Conservation (phyloP, 1,284 basidiomycete species). For the Sphagnurus paluster region DNA sequence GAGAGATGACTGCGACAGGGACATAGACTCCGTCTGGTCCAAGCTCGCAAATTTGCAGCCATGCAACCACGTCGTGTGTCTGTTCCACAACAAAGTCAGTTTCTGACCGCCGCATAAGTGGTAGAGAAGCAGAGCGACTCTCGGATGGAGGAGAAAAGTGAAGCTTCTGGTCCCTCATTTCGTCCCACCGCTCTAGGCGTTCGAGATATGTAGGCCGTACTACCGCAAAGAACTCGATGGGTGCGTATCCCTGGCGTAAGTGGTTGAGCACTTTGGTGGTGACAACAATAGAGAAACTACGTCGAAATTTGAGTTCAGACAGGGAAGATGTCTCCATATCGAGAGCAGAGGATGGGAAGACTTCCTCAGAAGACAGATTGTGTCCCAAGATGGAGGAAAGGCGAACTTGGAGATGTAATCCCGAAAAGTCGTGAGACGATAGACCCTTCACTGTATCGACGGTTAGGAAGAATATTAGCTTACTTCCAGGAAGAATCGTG, state of each 20-base stretch:
- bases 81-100: slow-evolving; percentile 91
- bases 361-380: slow-evolving; percentile 72
- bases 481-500: slow-evolving; percentile 69
- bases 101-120: slow-evolving; percentile 87
- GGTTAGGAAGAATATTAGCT: slow-evolving; percentile 79
- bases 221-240: slow-evolving; percentile 87
- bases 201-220: slow-evolving; percentile 82
- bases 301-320: slow-evolving; percentile 78
- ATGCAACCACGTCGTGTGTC: slow-evolving; percentile 85
- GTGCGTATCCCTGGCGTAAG: slow-evolving; percentile 74
- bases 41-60: slow-evolving; percentile 87
- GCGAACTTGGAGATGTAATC: slow-evolving; percentile 82
- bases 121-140: slow-evolving; percentile 41
- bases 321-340: slow-evolving; percentile 74
- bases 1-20: slow-evolving; percentile 82
- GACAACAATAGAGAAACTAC: slow-evolving; percentile 77
- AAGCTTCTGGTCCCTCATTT: slow-evolving; percentile 72
- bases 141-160: slow-evolving; percentile 35
- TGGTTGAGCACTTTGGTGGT: slow-evolving; percentile 75
- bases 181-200: slow-evolving; percentile 89
- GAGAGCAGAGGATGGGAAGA: slow-evolving; percentile 73
- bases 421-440: slow-evolving; percentile 83
- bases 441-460: slow-evolving; percentile 87
- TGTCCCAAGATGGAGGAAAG: slow-evolving; percentile 80
- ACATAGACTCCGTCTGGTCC: slow-evolving; percentile 82